phyloP scores from a whole-genome alignment of 169 alveolate species.

The Cytauxzoon felis region DNA sequence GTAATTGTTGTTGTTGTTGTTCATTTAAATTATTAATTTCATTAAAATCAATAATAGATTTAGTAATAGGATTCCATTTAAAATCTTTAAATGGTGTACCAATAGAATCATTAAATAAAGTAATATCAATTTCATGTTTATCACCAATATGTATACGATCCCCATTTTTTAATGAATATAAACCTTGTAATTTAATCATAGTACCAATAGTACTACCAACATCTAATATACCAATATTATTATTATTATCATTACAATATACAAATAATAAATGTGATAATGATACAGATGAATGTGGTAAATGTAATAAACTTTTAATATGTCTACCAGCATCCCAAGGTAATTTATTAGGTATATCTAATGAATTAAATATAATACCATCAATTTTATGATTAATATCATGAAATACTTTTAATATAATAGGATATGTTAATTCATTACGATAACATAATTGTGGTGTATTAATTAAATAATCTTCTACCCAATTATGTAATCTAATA shows the following conservation, averaged over 20 bases:
- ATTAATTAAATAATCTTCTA: slow-evolving; percentile 63
- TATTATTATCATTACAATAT: slow-evolving; percentile 58
- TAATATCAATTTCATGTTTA: slow-evolving; percentile 74
- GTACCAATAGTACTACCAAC: slow-evolving; percentile 89
- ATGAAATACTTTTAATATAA: slow-evolving; percentile 61
- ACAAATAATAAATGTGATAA: slow-evolving; percentile 80
- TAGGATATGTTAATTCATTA: slow-evolving; percentile 58
- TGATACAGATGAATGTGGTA: slow-evolving; percentile 87
- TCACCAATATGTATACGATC: slow-evolving; percentile 82
- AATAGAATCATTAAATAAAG: slow-evolving; percentile 35
- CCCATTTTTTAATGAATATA: slow-evolving; percentile 66
- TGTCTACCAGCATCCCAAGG: slow-evolving; percentile 91
- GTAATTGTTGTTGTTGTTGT: neutral
- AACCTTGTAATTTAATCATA: slow-evolving; percentile 76
- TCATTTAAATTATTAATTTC: slow-evolving; percentile 1
- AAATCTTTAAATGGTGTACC: slow-evolving; percentile 65
- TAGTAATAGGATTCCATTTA: slow-evolving; percentile 66
- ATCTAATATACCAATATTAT: slow-evolving; percentile 72
- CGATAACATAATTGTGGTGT: slow-evolving; percentile 65
- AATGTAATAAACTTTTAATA: slow-evolving; percentile 78
- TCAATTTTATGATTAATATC: slow-evolving; percentile 74
- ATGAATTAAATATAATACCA: slow-evolving; percentile 63
- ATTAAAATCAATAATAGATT: slow-evolving; percentile 34
- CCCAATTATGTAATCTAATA: slow-evolving; percentile 71
- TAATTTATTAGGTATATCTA: slow-evolving; percentile 67